Evolutionary conservation across 805 yeast species (phyloP), one percentile per base, ranked within the genome.

Genomic region (Myxozyma vanderwaltii): DNA sequence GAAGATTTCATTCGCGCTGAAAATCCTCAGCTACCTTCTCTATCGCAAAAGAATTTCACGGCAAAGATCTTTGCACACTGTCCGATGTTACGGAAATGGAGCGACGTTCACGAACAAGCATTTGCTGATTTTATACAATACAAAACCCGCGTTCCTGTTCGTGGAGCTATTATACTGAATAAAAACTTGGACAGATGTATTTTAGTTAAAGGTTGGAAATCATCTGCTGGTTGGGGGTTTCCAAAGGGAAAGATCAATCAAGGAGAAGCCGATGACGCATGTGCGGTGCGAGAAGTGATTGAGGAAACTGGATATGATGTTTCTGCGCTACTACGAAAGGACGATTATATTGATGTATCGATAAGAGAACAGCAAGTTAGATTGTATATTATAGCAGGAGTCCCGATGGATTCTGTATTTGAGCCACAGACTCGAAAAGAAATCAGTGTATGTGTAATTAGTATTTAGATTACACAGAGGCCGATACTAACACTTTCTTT

Each of bases 221-320:
- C 91, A 12, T 74, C 76, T 33, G 71, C 79, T n/a, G 75, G 87
- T 0, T 94, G 98, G 98, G 88, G 96, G 6, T 94, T 94, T 69
- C 99, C 99, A 4, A 79, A 96, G 72, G 99, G 99, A 4, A 94
- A 94, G 74, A 94, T 94, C 58, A 89, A 95, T 39, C 91, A 94
- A 71, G 95, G 86, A 70, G 99, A 94, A 76, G 77, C 84, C 15
- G 99, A 94, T 72, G 80, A 84, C 4, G 85, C 82, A 54, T 95
- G 99, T 76, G 97, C 98, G 4, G 74, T 89, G 13, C 82, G 99
- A 68, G 99, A 94, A 72, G 91, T 89, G 23, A 81, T 81, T 63
- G 99, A 94, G 74, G 99, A 94, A 73, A 92, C 91, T 15, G 96
- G 98, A 0, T 91, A 86, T 69, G 95, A 94, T 72, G 85, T 89